Evolutionary conservation across 495 filamentous ascomycete species (phyloP).

Genomic region (Penicillium roqueforti): DNA sequence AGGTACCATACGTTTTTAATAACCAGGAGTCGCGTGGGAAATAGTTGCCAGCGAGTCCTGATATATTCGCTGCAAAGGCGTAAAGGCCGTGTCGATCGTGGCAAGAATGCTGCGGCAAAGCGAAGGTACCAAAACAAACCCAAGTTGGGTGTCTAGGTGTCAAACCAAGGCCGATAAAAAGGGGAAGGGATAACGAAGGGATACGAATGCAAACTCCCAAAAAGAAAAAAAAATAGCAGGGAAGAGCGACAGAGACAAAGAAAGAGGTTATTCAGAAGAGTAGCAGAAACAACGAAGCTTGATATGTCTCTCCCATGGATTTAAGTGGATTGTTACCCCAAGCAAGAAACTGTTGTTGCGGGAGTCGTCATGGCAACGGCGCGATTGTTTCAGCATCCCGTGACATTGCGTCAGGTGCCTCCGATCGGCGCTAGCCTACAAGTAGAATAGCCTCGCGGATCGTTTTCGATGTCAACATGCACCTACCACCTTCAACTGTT

Average conservation of each 20-base stretch:
- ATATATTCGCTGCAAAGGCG: slow-evolving; percentile 11
- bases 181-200: slow-evolving; percentile 26
- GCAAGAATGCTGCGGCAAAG: slow-evolving; percentile 20
- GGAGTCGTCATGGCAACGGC: slow-evolving; percentile 39
- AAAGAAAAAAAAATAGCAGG: slow-evolving; percentile 5
- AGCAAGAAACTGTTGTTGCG: slow-evolving; percentile 30
- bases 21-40: slow-evolving; percentile 17
- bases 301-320: slow-evolving; percentile 32
- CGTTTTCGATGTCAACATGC: neutral
- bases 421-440: neutral
- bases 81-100: slow-evolving; percentile 35
- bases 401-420: slow-evolving; percentile 7
- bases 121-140: slow-evolving; percentile 9
- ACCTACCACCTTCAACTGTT: neutral
- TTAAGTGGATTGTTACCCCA: slow-evolving; percentile 26
- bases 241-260: slow-evolving; percentile 10
- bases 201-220: slow-evolving; percentile 12
- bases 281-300: slow-evolving; percentile 16
- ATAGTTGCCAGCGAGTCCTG: slow-evolving; percentile 20
- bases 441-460: neutral
- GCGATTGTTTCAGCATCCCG: slow-evolving; percentile 1
- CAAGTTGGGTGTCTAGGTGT: neutral
- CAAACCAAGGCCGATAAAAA: slow-evolving; percentile 4
- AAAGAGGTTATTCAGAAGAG: slow-evolving; percentile 21
- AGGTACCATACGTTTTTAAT: slow-evolving; percentile 23